Evolutionary conservation across 2,329 filamentous ascomycete genomes (phyloP), one percentile per base, ranked within the genome.

Genomic region (Calonectria ilicicola): DNA sequence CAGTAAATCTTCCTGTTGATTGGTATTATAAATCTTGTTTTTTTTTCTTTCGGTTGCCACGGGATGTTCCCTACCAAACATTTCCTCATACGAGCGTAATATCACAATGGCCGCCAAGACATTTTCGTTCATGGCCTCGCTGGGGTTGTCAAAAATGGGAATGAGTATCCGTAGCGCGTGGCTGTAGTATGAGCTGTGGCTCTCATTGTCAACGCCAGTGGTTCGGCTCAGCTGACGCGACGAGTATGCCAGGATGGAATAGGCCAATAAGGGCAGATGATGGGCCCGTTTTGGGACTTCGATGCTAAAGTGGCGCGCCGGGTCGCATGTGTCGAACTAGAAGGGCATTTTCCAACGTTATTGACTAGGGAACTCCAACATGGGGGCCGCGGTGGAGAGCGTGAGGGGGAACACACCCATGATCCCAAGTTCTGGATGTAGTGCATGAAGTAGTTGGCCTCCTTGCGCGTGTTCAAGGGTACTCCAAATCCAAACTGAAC

Each of bases 261-360:
- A 80, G 2, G 78, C 78, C 21, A 88, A 75, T 21, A 86, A 81
- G 0, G 84, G 83, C 46, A 83, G 85, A 29, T 80, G 75, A 3
- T 82, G 81, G 8, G 85, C 85, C 64, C 84, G 77, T 42, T 83
- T 82, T 3, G 85, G 85, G 2, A 87, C 84, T 26, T 84, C 82
- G 17, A 81, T 81, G 3, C 80, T 81, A 72, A 87, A 87, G 75
- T 86, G 83, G 7, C 81, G 80, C 35, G 83, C 79, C 14, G 80
- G 81, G 49, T 87, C 85, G 70, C 85, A 86, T 4, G 84, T 77
- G 71, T 87, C 85, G 71, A 86, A 84, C 83, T 84, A 76, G 66
- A 60, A 60, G 21, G 8, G 42, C 56, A 15, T 38, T 56, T 47
- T 47, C 19, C 32, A 44, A 56, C 58, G 72, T 72, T 67, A 67